phyloP scores from a whole-genome alignment of 352 stramenopile species.

The Pythium utonaiense region DNA sequence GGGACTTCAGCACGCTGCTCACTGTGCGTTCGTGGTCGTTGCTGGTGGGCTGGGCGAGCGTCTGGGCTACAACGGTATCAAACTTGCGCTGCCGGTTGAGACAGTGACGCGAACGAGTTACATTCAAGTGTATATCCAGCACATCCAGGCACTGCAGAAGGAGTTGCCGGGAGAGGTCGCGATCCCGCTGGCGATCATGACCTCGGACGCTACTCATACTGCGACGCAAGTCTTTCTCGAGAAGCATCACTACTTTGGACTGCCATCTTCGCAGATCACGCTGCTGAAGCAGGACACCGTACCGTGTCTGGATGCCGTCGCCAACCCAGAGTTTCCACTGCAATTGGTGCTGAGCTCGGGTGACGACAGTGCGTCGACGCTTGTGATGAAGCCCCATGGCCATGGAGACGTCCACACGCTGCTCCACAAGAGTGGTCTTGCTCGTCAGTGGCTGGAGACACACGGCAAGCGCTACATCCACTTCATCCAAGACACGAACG shows the following conservation, averaged over 20 bases:
- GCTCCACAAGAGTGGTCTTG: conserved; percentile 74
- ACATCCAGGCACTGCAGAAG: conserved; percentile 90
- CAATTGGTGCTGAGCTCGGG: conserved; percentile 11
- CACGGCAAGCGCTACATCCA: conserved; percentile 93
- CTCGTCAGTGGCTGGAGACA: conserved; percentile 56
- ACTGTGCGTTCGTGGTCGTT: conserved; percentile 95
- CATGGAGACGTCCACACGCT: conserved; percentile 98
- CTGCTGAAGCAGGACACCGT: conserved; percentile 99
- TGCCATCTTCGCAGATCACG: conserved; percentile 87
- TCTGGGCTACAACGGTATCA: conserved; percentile 96
- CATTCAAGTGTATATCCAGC: conserved; percentile 92
- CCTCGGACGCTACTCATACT: conserved; percentile 93
- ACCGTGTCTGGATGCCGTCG: conserved; percentile 59
- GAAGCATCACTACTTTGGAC: conserved; percentile 93
- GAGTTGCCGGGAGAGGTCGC: too few species aligned
- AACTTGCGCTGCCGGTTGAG: conserved; percentile 95
- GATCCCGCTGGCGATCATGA: conserved; percentile 98
- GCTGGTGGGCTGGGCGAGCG: conserved; percentile 96
- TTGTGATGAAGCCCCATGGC: conserved; percentile 97
- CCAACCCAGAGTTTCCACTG: conserved; percentile 34
- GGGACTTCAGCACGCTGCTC: conserved; percentile 56
- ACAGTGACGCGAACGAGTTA: conserved; percentile 88
- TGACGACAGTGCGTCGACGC: neutral
- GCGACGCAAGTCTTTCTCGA: conserved; percentile 88
- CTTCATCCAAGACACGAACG: conserved; percentile 96